Percentiles rank a stretch among this genome's conserved stretches.
These are phyloP conservation scores for Bryum argenteum DNA, from an alignment of 225 moss, liverwort and hornwort species.

Conservation along the genomic window DNA sequence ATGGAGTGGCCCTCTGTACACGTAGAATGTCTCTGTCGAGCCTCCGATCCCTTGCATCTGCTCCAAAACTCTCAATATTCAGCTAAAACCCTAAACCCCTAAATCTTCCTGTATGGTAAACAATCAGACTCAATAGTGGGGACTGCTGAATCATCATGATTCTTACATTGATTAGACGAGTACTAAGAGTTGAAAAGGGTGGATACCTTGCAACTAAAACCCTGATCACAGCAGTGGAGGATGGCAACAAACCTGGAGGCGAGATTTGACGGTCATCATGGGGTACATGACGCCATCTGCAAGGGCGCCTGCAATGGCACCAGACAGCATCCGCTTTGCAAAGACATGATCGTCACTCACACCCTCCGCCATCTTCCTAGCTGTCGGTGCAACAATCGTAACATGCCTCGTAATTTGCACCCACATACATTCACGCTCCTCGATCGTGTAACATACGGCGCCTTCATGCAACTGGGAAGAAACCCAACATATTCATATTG, in stretches of 20 bases:
- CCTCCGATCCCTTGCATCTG: conserved; percentile 66
- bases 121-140: too few species aligned
- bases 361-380: conserved; percentile 19
- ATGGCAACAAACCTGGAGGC: conserved; percentile 58
- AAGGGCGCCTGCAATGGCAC: conserved; percentile 66
- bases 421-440: too few species aligned
- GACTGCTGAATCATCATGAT: too few species aligned
- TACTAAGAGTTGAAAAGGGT: too few species aligned
- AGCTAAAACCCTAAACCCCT: background rate
- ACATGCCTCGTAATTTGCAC: too few species aligned
- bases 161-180: too few species aligned
- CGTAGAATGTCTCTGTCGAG: conserved; percentile 45
- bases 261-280: conserved; percentile 89
- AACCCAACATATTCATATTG: too few species aligned
- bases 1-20: conserved; percentile 69
- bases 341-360: conserved; percentile 31
- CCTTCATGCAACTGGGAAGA: too few species aligned
- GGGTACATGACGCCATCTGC: conserved; percentile 87
- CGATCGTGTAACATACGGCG: too few species aligned
- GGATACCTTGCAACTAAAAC: background rate
- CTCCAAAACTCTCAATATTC: conserved; percentile 15
- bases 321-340: conserved; percentile 60
- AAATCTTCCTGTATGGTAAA: background rate
- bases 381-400: too few species aligned
- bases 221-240: background rate